Conservation (phyloP, 768 basidiomycete genomes). For the Heimioporus sp. region DNA sequence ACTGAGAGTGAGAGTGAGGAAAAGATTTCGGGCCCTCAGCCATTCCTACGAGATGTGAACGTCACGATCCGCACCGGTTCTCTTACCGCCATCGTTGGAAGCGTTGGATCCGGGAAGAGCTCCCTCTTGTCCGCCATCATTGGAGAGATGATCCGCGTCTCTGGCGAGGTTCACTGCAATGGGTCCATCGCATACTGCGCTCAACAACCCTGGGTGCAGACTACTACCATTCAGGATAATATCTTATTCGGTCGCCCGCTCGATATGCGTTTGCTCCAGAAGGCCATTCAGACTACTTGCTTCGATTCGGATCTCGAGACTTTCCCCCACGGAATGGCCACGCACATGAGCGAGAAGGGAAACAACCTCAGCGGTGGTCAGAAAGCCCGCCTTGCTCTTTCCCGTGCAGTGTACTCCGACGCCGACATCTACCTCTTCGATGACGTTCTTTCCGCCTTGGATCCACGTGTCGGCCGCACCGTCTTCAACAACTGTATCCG, state of each 20-base stretch:
- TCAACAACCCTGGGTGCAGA: slow-evolving; percentile 33
- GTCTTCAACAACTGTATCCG: slow-evolving; percentile 28
- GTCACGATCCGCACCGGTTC: slow-evolving; percentile 20
- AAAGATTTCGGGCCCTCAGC: slow-evolving; percentile 4
- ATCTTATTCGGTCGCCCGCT: slow-evolving; percentile 30
- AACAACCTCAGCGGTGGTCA: slow-evolving; percentile 46
- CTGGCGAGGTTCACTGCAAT: slow-evolving; percentile 20
- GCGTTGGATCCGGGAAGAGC: slow-evolving; percentile 28
- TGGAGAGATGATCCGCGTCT: slow-evolving; percentile 28
- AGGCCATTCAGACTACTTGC: slow-evolving; percentile 26
- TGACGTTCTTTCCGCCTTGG: slow-evolving; percentile 46
- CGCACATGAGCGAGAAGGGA: slow-evolving; percentile 49
- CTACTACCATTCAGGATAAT: slow-evolving; percentile 30
- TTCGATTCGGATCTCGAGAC: slow-evolving; percentile 29
- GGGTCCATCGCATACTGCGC: slow-evolving; percentile 33
- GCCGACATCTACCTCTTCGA: slow-evolving; percentile 44
- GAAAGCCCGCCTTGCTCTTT: slow-evolving; percentile 46
- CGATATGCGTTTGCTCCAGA: slow-evolving; percentile 24
- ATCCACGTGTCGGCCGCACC: slow-evolving; percentile 42
- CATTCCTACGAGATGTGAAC: slow-evolving; percentile 22
- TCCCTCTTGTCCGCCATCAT: slow-evolving; percentile 29
- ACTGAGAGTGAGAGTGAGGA: slow-evolving; percentile 7
- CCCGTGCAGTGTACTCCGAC: slow-evolving; percentile 44
- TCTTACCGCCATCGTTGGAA: slow-evolving; percentile 26
- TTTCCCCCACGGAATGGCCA: slow-evolving; percentile 31